Conservation (phyloP, 2,329 filamentous ascomycete genomes). For the Exophiala aquamarina region DNA sequence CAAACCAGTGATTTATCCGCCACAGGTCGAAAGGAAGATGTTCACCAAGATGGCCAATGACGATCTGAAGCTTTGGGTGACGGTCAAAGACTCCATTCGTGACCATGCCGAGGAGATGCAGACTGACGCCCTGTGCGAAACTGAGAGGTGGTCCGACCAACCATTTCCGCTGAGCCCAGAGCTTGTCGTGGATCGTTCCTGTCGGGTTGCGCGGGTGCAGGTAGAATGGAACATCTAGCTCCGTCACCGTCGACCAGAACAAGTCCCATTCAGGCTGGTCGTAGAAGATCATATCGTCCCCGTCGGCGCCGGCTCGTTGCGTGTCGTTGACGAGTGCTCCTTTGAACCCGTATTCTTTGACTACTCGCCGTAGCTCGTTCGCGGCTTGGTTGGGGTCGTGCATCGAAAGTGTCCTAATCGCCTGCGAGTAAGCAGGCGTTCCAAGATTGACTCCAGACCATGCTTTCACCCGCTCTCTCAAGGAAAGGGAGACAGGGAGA, state of each 20-base stretch:
- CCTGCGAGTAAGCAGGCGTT: no score
- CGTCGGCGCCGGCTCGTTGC: conserved; percentile 58
- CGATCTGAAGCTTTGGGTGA: conserved; percentile 21
- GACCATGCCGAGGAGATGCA: conserved; percentile 26
- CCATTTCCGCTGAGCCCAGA: conserved; percentile 35
- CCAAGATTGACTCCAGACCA: no score
- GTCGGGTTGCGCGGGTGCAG: conserved; percentile 41
- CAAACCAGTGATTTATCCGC: conserved; percentile 46
- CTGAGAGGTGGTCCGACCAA: conserved; percentile 42
- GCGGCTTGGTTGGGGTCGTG: conserved; percentile 42
- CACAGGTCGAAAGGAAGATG: conserved; percentile 49
- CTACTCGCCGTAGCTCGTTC: conserved; percentile 45
- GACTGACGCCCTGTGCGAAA: conserved; percentile 21
- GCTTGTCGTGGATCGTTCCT: conserved; percentile 36
- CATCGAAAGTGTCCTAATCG: conserved; percentile 43
- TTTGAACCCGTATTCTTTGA: conserved; percentile 60
- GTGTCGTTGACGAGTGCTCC: conserved; percentile 64
- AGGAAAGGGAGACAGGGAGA: no score
- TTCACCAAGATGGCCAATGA: conserved; percentile 26
- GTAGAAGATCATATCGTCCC: conserved; percentile 65
- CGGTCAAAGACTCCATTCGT: conserved; percentile 27
- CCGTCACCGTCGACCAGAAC: conserved; percentile 28
- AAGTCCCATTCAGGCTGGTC: conserved; percentile 60
- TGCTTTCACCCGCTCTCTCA: no score
- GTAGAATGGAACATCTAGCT: conserved; percentile 31